These are phyloP conservation scores for Aspergillus aculeatinus DNA, from an alignment of 2,329 filamentous ascomycete genomes.

Conservation along the genomic window DNA sequence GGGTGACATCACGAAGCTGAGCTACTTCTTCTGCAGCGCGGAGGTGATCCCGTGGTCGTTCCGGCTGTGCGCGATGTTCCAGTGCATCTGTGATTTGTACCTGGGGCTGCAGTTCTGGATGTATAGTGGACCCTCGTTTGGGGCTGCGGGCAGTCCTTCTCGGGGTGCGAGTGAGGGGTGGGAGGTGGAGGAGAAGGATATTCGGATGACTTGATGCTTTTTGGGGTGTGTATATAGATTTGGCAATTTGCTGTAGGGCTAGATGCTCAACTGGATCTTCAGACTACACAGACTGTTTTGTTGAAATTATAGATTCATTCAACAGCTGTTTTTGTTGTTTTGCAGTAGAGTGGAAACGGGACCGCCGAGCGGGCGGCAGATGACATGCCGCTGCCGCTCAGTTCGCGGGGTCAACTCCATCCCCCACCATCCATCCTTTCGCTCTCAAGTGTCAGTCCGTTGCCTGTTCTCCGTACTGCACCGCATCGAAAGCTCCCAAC, in stretches of 20 bases:
- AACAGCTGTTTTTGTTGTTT: too few relatives aligned
- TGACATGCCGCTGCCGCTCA: not conserved
- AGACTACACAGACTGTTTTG: too few relatives aligned
- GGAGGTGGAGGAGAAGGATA: constrained; percentile 37
- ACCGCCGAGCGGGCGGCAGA: not conserved
- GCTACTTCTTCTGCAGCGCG: constrained; percentile 48
- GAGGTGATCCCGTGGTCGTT: constrained; percentile 50
- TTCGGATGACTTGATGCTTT: constrained; percentile 35
- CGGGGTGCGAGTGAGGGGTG: constrained; percentile 27
- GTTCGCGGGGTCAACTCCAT: not conserved
- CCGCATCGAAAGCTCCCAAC: not conserved
- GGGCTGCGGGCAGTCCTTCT: constrained; percentile 23
- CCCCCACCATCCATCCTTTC: not conserved
- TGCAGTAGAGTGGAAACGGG: not conserved
- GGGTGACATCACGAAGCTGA: constrained; percentile 53
- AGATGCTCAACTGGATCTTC: not conserved
- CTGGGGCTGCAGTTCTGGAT: constrained; percentile 50
- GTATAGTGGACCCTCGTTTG: constrained; percentile 38
- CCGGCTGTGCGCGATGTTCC: constrained; percentile 50
- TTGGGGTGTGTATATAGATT: constrained; percentile 9
- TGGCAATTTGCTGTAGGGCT: not conserved
- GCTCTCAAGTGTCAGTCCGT: too few relatives aligned
- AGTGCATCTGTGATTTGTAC: constrained; percentile 49
- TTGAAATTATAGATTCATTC: too few relatives aligned
- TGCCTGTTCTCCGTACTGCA: not conserved